phyloP scores from a whole-genome alignment of 2,329 filamentous ascomycete genomes.

The Diplodia mutila region DNA sequence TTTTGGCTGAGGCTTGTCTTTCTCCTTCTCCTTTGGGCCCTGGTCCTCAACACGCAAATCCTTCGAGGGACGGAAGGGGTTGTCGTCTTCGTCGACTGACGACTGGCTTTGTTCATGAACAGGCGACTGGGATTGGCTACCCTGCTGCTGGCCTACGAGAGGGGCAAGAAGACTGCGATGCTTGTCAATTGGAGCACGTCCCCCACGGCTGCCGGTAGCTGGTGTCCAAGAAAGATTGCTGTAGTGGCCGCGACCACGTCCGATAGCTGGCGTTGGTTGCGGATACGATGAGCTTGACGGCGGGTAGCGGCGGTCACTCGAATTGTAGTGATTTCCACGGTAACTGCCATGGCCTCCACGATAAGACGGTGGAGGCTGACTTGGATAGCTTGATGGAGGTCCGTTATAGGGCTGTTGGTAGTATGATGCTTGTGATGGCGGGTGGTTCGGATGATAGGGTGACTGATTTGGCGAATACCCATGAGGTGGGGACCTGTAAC shows the following conservation, averaged over 20 bases:
- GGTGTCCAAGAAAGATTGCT: slow-evolving; percentile 74
- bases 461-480: slow-evolving; percentile 63
- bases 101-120: slow-evolving; percentile 33
- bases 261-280: slow-evolving; percentile 38
- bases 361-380: slow-evolving; percentile 48
- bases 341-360: slow-evolving; percentile 60
- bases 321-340: slow-evolving; percentile 62
- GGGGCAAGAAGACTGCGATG: slow-evolving; percentile 33
- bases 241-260: slow-evolving; percentile 64
- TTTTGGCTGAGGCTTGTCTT: slow-evolving; percentile 60
- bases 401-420: slow-evolving; percentile 58
- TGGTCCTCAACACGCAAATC: slow-evolving; percentile 69
- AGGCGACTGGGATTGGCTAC: slow-evolving; percentile 26
- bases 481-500: slow-evolving; percentile 47
- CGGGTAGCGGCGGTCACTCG: slow-evolving; percentile 50
- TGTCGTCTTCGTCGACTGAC: slow-evolving; percentile 59
- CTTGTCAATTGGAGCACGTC: slow-evolving; percentile 48
- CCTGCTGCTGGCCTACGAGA: slow-evolving; percentile 22
- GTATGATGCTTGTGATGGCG: slow-evolving; percentile 56
- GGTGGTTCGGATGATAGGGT: slow-evolving; percentile 53
- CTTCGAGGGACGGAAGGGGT: slow-evolving; percentile 66
- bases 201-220: slow-evolving; percentile 57
- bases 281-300: slow-evolving; percentile 53
- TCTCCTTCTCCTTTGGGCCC: slow-evolving; percentile 53
- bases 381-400: slow-evolving; percentile 58